Evolutionary conservation across 177 flowering plant genomes (phyloP).

Genomic region (Vitis hybrid): DNA sequence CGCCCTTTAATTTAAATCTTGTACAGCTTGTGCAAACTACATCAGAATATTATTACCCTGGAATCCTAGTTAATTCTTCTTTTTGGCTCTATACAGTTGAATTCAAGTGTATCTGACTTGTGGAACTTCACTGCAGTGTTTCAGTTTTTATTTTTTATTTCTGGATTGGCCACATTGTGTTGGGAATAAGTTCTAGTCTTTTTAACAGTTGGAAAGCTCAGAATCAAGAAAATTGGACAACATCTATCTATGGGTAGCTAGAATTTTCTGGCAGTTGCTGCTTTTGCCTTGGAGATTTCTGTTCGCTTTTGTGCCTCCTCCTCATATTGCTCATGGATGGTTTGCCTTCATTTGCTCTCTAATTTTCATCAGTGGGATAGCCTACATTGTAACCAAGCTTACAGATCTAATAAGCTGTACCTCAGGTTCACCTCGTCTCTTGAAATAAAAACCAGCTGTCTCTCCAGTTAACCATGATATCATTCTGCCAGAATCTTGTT

Average conservation of each 20-base stretch:
- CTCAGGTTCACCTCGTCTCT: slow-evolving; percentile 53
- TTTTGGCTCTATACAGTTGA: neutral
- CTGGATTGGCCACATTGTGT: neutral
- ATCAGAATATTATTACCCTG: neutral
- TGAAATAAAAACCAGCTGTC: neutral
- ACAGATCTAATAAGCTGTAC: slow-evolving; percentile 91
- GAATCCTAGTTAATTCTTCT: neutral
- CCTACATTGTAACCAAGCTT: slow-evolving; percentile 73
- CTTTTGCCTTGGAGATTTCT: slow-evolving; percentile 83
- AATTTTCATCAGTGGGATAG: slow-evolving; percentile 78
- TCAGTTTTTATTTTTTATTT: neutral
- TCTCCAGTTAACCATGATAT: neutral
- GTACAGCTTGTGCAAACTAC: neutral
- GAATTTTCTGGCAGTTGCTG: slow-evolving; percentile 56
- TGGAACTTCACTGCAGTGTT: neutral
- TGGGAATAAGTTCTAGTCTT: slow-evolving; percentile 5
- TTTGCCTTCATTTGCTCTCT: slow-evolving; percentile 81
- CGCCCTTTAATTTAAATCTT: neutral
- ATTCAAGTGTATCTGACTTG: neutral
- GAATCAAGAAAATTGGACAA: slow-evolving; percentile 53
- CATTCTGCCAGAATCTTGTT: neutral
- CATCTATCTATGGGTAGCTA: slow-evolving; percentile 35
- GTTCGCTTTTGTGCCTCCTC: slow-evolving; percentile 88
- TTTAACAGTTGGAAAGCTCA: slow-evolving; percentile 59
- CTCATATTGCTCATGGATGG: slow-evolving; percentile 88